Evolutionary conservation across 2,329 filamentous ascomycete species (phyloP).

Genomic region (Sclerotinia trifoliorum): DNA sequence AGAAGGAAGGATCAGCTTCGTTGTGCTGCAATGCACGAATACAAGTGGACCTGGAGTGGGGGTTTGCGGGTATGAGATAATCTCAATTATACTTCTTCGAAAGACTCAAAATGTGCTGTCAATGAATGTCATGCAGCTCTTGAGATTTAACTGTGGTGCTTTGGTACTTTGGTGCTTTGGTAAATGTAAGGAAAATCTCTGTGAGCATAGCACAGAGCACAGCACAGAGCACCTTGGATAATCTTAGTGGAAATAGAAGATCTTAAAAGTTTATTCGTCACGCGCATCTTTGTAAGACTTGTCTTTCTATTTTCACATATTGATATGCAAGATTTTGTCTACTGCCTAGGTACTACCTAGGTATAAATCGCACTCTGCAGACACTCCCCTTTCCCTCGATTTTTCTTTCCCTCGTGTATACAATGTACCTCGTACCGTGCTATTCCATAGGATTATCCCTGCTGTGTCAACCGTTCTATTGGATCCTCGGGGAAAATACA

Average conservation of each 20-base stretch:
- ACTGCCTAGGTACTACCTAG: too few relatives aligned
- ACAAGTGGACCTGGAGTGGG: not conserved
- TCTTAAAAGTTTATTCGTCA: not conserved
- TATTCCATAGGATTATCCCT: not conserved
- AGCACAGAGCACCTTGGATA: not conserved
- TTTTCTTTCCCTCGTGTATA: not conserved
- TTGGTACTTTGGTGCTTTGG: too few relatives aligned
- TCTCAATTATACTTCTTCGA: not conserved
- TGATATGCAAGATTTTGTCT: too few relatives aligned
- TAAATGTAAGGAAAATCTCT: not conserved
- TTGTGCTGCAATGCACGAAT: not conserved
- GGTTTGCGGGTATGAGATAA: not conserved
- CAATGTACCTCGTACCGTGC: not conserved
- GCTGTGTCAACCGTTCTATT: slow-evolving; percentile 16
- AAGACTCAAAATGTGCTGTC: slow-evolving; percentile 13
- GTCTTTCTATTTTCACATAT: not conserved
- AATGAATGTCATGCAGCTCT: not conserved
- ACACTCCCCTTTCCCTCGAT: not conserved
- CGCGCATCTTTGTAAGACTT: not conserved
- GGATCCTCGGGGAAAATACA: slow-evolving; percentile 15
- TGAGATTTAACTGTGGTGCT: not conserved
- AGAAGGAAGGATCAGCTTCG: slow-evolving; percentile 1
- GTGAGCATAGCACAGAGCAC: not conserved
- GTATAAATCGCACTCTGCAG: too few relatives aligned
- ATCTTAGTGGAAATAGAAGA: not conserved